Base-by-base conservation (phyloP, 768 basidiomycete genomes). In the Boletellus emodensis region DNA sequence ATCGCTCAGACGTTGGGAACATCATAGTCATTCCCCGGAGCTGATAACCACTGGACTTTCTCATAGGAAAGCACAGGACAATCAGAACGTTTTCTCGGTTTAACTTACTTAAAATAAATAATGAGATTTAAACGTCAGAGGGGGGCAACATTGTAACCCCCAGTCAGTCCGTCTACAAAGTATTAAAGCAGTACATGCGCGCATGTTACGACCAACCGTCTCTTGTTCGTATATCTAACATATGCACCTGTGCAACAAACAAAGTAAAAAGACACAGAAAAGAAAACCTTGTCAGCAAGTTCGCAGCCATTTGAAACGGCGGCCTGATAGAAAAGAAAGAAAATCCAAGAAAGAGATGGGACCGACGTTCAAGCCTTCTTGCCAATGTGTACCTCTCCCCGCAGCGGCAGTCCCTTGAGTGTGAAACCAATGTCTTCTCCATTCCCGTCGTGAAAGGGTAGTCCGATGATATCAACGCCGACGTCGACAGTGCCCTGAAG, bases 401-500 rank as follows among this genome's bases (percentile, higher is more conserved):
- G 73, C 55, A 90, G 80, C 4, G 88, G 88, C 2, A 90, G 67
- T 0, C 80, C 84, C 6, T 67, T 69, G 26, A 90, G 68, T 57
- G 81, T 76, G 62, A 90, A 75, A 57, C 78, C 80, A 35, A 60
- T 49, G 0, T 59, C 66, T n/a, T 73, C 63, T 12, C 68, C 66
- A 8, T 57, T 45, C 13, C 64, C 74, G 32, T 71, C 71, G 37
- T 72, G 65, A 33, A 81, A 62, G 12, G 84, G 83, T 44, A 90
- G 64, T 0, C 88, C 88, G 22, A 77, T 67, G 3, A 90, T 75
- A 32, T 74, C 65, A 15, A 82, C 75, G 0, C 71, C 71, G 1
- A 90, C 85, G 28, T 80, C 81, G 2, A 82, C 83, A 13, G 73
- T 72, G 9, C 88, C 88, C 37, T 76, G 63, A 9, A 90, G 73